A percentile compares a stretch with the other conserved stretches of the same genome.
These are phyloP conservation scores for Pseudocercospora fijiensis DNA, from an alignment of 2,329 filamentous ascomycete genomes.

Conservation along the genomic window DNA sequence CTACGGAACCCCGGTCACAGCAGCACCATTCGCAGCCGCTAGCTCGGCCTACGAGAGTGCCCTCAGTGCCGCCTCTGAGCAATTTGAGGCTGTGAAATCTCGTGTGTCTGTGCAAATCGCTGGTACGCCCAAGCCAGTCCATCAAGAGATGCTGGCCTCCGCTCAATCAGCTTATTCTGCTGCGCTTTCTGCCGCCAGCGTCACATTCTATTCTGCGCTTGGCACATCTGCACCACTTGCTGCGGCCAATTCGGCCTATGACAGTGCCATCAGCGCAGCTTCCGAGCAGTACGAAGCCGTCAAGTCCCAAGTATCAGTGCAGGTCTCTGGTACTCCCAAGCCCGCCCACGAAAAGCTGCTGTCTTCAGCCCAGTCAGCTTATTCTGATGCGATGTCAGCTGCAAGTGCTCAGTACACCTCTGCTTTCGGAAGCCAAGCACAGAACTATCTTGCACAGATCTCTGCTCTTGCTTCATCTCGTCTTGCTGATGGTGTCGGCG, in stretches of 20 bases:
- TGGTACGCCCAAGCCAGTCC: constrained; percentile 66
- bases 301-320: constrained; percentile 63
- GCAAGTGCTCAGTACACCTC: constrained; percentile 60
- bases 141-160: constrained; percentile 68
- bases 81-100: constrained; percentile 67
- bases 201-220: constrained; percentile 67
- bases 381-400: constrained; percentile 62
- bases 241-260: constrained; percentile 57
- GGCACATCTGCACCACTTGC: constrained; percentile 65
- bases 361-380: constrained; percentile 65
- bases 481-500: constrained; percentile 67
- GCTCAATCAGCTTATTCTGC: constrained; percentile 67
- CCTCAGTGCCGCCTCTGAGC: constrained; percentile 63
- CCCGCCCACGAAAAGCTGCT: constrained; percentile 68
- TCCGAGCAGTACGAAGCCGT: constrained; percentile 67
- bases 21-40: constrained; percentile 42
- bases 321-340: constrained; percentile 67
- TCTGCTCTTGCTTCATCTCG: constrained; percentile 68
- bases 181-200: constrained; percentile 62
- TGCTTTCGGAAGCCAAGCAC: constrained; percentile 42
- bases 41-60: constrained; percentile 63
- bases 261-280: constrained; percentile 62
- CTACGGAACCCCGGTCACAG: constrained; percentile 51
- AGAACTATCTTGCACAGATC: constrained; percentile 38
- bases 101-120: constrained; percentile 66